Evolutionary conservation across 2,329 filamentous ascomycete genomes (phyloP), one percentile per base, ranked within the genome.

Genomic region (Teratosphaeria viscida): DNA sequence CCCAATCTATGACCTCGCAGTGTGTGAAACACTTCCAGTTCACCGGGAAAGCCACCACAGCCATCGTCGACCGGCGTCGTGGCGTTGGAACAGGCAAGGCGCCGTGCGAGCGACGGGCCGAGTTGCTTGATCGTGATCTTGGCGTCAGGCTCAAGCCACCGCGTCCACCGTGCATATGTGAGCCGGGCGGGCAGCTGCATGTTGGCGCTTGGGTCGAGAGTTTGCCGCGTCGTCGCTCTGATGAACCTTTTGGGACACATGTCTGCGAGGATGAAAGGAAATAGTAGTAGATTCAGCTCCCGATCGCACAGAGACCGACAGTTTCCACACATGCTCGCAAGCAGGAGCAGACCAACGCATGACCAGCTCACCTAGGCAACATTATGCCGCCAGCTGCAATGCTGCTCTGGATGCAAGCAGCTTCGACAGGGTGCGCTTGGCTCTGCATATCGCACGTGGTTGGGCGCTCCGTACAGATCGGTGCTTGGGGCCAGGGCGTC

Each of bases 401-500:
- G 29, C 29, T 29, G 29, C 1, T 29, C 29, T 29, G 29, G 23
- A 29, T 29, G 5, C 4, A 7, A 29, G 5, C 29, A 2, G 29
- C 52, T 27, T 53, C 52, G 19, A 14, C 19, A 14, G 16, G 16
- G 53, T 35, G 26, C 53, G 23, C 34, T n/a, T 27, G 34, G 53
- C 53, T 54, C 49, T 62, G 64, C 65, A 64, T 43, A 58, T 60
- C 55, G 59, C 65, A 67, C 65, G 65, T 67, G 65, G 65, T 58
- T 43, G 12, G 53, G 53, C 58, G 39, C 23, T 49, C 29, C 7
- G 29, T 35, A 19, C 16, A 58, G 57, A 60, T 55, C 60, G 32
- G 16, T 63, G 61, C 57, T 58, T 58, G 63, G 49, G 62, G 52
- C 55, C 56, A 19, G 52, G 39, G 59, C 59, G 56, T 23, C 43